Evolutionary conservation across 768 basidiomycete species (phyloP).

Genomic region (Daedaleopsis nitida): DNA sequence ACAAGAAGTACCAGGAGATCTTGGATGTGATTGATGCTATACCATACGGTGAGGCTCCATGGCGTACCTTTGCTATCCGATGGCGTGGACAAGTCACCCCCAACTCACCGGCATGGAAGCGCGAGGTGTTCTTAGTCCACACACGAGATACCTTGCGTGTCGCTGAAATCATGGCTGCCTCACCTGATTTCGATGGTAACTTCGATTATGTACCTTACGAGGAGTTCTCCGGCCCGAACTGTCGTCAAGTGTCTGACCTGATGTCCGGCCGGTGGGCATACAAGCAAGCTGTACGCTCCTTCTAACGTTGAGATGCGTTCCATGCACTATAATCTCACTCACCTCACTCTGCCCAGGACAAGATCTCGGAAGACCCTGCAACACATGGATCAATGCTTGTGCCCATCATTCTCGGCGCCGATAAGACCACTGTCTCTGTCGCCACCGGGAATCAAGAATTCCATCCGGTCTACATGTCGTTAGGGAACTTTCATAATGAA

Average conservation of each 20-base stretch:
- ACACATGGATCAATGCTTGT: slow-evolving; percentile 21
- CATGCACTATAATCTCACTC: too few relatives aligned
- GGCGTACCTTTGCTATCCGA: slow-evolving; percentile 24
- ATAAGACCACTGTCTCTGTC: slow-evolving; percentile 29
- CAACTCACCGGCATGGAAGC: slow-evolving; percentile 31
- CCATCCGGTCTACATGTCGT: slow-evolving; percentile 28
- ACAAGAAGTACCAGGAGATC: slow-evolving; percentile 13
- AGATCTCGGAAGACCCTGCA: not conserved
- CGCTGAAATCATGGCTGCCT: slow-evolving; percentile 24
- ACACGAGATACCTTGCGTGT: slow-evolving; percentile 19
- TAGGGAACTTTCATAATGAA: slow-evolving; percentile 24
- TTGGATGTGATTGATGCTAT: slow-evolving; percentile 30
- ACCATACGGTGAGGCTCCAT: slow-evolving; percentile 26
- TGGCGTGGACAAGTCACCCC: slow-evolving; percentile 27
- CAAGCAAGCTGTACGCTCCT: slow-evolving; percentile 34
- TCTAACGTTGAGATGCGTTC: too few relatives aligned
- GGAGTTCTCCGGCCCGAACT: slow-evolving; percentile 10
- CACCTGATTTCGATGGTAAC: slow-evolving; percentile 24
- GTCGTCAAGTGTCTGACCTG: slow-evolving; percentile 23
- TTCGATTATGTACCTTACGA: slow-evolving; percentile 26
- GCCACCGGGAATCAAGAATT: slow-evolving; percentile 28
- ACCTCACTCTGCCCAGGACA: too few relatives aligned
- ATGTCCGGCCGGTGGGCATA: slow-evolving; percentile 34
- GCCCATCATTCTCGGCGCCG: slow-evolving; percentile 26
- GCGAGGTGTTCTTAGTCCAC: slow-evolving; percentile 25